Conservation (phyloP, 768 basidiomycete species). For the Kwoniella europaea region DNA sequence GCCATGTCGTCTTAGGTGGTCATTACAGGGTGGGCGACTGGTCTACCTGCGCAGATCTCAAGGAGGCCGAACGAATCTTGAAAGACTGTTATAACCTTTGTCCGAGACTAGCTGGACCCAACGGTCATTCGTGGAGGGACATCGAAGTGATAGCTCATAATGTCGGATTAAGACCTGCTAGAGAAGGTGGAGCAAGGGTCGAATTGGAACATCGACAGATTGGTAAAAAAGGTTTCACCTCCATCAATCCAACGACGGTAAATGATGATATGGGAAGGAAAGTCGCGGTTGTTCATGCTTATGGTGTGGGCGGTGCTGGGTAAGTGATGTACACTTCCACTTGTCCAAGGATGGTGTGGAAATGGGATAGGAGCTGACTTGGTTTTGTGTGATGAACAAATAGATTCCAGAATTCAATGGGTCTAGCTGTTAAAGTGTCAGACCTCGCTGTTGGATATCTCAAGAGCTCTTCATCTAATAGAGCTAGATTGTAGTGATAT, state of each 20-base stretch:
- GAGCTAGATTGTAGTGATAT: constrained; percentile 4
- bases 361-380: neutral
- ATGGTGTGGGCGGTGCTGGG: constrained; percentile 63
- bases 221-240: constrained; percentile 15
- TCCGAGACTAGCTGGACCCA: constrained; percentile 59
- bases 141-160: constrained; percentile 65
- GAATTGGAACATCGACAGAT: constrained; percentile 61
- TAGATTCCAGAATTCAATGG: constrained; percentile 47
- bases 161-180: constrained; percentile 67
- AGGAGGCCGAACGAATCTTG: constrained; percentile 62
- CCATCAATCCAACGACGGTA: constrained; percentile 34
- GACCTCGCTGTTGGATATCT: constrained; percentile 30
- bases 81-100: constrained; percentile 58
- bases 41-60: constrained; percentile 64
- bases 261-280: constrained; percentile 34
- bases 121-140: constrained; percentile 55
- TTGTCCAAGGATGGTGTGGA: neutral
- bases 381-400: neutral
- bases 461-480: neutral
- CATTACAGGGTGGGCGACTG: constrained; percentile 62
- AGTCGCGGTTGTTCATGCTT: constrained; percentile 64
- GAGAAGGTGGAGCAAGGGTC: constrained; percentile 66
- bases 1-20: constrained; percentile 66
- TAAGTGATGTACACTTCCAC: constrained; percentile 8
- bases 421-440: constrained; percentile 45